Conservation (phyloP, 2,329 filamentous ascomycete species). For the Penicillium thymicola region DNA sequence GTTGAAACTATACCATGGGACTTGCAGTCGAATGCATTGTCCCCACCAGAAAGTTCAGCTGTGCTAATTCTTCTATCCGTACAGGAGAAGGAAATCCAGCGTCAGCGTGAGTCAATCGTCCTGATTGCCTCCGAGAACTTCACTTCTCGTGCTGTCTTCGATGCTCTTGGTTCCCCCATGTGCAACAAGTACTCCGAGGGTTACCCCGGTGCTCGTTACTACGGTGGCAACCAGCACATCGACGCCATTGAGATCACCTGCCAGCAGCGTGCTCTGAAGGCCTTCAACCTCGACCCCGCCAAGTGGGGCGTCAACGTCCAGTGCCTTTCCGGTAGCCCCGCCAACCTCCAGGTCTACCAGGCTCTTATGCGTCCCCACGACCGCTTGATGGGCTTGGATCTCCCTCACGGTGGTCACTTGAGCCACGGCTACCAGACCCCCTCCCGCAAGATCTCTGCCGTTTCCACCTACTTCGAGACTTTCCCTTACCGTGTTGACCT, state of each 20-base stretch:
- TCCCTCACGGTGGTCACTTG: constrained; percentile 93
- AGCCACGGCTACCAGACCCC: constrained; percentile 97
- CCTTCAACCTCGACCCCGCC: constrained; percentile 78
- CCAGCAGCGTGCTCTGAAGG: constrained; percentile 87
- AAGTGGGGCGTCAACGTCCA: constrained; percentile 99
- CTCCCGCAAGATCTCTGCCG: constrained; percentile 90
- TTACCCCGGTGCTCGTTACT: constrained; percentile 96
- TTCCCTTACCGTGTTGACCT: constrained; percentile 91
- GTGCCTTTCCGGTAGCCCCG: constrained; percentile 85
- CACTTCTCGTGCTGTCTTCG: constrained; percentile 95
- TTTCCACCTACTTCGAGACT: constrained; percentile 99
- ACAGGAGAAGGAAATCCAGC: constrained; percentile 87
- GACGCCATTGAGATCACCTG: constrained; percentile 93
- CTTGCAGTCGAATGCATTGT: not conserved
- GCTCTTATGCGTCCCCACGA: constrained; percentile 91
- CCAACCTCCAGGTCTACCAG: constrained; percentile 98
- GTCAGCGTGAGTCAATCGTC: constrained; percentile 97
- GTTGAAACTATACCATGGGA: constrained; percentile 28
- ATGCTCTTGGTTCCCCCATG: constrained; percentile 91
- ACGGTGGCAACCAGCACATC: constrained; percentile 98
- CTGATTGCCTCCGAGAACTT: constrained; percentile 99
- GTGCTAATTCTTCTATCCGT: constrained; percentile 31
- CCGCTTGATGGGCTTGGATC: constrained; percentile 91
- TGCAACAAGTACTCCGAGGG: constrained; percentile 99
- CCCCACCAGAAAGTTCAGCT: not conserved